These are phyloP conservation scores for Rhodotorula sp. DNA, from an alignment of 1,284 basidiomycete genomes.

Conservation along the genomic window DNA sequence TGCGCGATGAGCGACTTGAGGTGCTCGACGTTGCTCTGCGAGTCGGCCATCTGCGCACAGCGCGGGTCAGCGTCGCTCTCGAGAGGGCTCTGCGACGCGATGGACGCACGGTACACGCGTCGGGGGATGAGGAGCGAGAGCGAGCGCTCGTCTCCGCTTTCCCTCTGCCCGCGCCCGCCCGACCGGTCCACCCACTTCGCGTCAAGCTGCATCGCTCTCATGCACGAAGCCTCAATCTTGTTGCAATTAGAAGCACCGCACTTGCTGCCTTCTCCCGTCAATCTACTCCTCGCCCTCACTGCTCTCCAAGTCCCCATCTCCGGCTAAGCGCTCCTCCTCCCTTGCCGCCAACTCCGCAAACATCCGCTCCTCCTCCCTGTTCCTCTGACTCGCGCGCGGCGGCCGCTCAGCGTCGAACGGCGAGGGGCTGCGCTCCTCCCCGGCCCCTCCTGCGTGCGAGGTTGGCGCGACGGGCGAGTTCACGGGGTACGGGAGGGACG, in stretches of 20 bases:
- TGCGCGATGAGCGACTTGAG: conserved; percentile 83
- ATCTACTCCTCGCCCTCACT: background rate
- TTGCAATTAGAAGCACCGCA: no score
- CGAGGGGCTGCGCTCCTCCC: background rate
- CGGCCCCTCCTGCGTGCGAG: background rate
- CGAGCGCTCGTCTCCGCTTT: background rate
- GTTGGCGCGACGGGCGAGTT: background rate
- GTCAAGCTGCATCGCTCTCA: no score
- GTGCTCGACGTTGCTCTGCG: conserved; percentile 71
- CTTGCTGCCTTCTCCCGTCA: background rate
- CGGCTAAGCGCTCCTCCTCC: background rate
- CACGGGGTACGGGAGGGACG: background rate
- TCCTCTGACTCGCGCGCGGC: conserved; percentile 26
- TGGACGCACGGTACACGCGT: background rate
- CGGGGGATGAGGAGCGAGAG: background rate
- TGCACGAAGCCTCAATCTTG: no score
- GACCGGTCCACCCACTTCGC: background rate
- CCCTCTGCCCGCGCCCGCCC: background rate
- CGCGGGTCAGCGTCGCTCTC: no score
- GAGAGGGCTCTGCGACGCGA: background rate
- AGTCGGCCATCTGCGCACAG: background rate
- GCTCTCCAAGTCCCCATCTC: background rate
- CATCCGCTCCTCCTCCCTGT: conserved; percentile 27
- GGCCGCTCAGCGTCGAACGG: conserved; percentile 11
- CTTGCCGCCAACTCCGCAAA: conserved; percentile 11